Conservation (phyloP, 2,329 filamentous ascomycete species). For the Cytospora chrysosperma region DNA sequence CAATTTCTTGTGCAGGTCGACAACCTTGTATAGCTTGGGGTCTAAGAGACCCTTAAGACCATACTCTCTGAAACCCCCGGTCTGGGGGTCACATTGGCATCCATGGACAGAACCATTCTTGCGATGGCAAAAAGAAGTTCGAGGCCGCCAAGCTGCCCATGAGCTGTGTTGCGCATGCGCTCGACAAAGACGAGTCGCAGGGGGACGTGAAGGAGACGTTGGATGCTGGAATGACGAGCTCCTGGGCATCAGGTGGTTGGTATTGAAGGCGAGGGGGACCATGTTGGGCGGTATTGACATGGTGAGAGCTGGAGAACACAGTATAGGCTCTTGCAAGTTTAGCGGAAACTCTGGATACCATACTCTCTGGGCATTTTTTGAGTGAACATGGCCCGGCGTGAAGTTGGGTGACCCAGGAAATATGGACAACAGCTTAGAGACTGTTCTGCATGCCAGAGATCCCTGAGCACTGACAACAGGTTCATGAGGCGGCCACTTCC, state of each 20-base stretch:
- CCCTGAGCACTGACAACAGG: background rate
- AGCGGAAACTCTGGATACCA: too few species aligned
- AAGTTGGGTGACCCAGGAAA: background rate
- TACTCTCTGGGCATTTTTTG: too few species aligned
- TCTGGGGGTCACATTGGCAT: background rate
- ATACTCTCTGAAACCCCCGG: too few species aligned
- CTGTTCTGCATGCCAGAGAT: background rate
- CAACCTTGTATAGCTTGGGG: too few species aligned
- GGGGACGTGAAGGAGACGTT: background rate
- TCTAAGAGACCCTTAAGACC: too few species aligned
- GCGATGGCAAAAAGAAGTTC: background rate
- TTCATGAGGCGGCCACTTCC: conserved; percentile 14
- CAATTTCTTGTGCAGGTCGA: too few species aligned
- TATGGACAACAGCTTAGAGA: background rate
- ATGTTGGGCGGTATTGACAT: conserved; percentile 45
- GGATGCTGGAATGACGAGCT: background rate
- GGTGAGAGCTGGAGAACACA: conserved; percentile 37
- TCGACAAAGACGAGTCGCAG: background rate
- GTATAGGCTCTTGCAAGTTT: too few species aligned
- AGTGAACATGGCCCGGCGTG: background rate
- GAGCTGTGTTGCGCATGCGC: too few species aligned
- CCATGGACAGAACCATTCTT: background rate
- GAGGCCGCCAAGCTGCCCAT: background rate
- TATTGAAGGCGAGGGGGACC: conserved; percentile 30
- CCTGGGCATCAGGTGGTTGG: background rate